Percentiles rank a stretch among this genome's conserved stretches.
These are phyloP conservation scores for Neurospora sp. DNA, from an alignment of 495 filamentous ascomycete species.

Conservation along the genomic window DNA sequence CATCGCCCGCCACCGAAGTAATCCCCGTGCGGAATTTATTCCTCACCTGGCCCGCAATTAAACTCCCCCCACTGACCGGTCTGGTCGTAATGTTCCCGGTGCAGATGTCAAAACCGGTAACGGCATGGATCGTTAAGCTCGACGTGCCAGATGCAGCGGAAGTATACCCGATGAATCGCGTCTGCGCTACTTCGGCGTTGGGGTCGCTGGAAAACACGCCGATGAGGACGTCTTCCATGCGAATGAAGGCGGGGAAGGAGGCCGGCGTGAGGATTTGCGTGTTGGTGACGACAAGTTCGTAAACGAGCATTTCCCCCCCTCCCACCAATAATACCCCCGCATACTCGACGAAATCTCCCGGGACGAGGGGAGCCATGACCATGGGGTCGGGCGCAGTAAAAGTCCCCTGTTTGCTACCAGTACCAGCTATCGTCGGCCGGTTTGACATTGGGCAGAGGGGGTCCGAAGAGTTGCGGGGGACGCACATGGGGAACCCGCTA, in stretches of 20 bases:
- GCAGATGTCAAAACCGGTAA: constrained; percentile 29
- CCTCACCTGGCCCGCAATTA: background rate
- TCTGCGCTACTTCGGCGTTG: constrained; percentile 24
- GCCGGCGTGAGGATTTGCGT: constrained; percentile 22
- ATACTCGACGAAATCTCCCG: constrained; percentile 30
- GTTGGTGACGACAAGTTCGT: constrained; percentile 24
- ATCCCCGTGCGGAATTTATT: constrained; percentile 4
- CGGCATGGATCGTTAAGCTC: constrained; percentile 24
- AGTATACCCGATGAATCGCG: constrained; percentile 12
- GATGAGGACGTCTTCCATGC: constrained; percentile 24
- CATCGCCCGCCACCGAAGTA: constrained; percentile 17
- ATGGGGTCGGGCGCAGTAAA: constrained; percentile 21
- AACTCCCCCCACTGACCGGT: no score
- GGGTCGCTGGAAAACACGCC: constrained; percentile 21
- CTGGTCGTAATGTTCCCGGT: constrained; percentile 17
- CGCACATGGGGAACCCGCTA: constrained; percentile 34
- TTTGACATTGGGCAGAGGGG: constrained; percentile 20
- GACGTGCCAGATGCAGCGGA: constrained; percentile 2
- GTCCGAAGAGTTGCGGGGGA: constrained; percentile 24
- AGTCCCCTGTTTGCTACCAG: constrained; percentile 4
- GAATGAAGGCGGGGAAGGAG: constrained; percentile 21
- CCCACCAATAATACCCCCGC: constrained; percentile 15
- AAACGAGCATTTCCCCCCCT: constrained; percentile 15
- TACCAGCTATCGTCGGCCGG: constrained; percentile 10
- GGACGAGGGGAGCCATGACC: constrained; percentile 27